These are phyloP conservation scores for Globisporangium echinulatum DNA, from an alignment of 352 stramenopile species.

Conservation along the genomic window DNA sequence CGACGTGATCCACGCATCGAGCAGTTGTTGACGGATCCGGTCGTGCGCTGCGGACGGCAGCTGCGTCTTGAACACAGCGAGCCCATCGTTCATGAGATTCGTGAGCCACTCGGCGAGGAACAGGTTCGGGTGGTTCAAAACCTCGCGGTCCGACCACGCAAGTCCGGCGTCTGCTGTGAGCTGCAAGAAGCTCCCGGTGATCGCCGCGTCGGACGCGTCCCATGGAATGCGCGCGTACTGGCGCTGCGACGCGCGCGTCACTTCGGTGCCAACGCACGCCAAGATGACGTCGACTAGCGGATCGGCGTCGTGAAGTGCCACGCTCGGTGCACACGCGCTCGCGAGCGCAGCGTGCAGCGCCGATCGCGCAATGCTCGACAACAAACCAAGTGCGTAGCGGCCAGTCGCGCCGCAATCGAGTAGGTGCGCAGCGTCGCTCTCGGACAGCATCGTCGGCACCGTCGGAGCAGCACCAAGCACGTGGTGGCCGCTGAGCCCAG, in stretches of 20 bases:
- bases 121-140: conserved; percentile 79
- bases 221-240: conserved; percentile 81
- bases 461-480: conserved; percentile 22
- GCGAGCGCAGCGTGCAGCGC: conserved; percentile 34
- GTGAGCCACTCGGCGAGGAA: conserved; percentile 85
- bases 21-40: conserved; percentile 50
- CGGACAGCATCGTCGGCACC: conserved; percentile 20
- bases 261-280: conserved; percentile 49
- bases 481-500: conserved; percentile 52
- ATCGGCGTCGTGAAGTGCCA: conserved; percentile 12
- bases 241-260: conserved; percentile 61
- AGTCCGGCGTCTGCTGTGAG: conserved; percentile 60
- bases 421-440: conserved; percentile 40
- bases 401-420: conserved; percentile 53
- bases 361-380: conserved; percentile 42
- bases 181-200: conserved; percentile 67
- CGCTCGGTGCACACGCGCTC: conserved; percentile 8
- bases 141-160: conserved; percentile 76
- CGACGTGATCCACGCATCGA: conserved; percentile 76
- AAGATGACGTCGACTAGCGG: conserved; percentile 51
- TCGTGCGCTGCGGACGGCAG: conserved; percentile 37
- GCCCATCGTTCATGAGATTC: conserved; percentile 57
- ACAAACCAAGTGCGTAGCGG: conserved; percentile 41
- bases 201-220: conserved; percentile 63
- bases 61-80: conserved; percentile 34